These are phyloP conservation scores for Bruguiera gymnorhiza DNA, from an alignment of 345 rosid species.

Conservation along the genomic window DNA sequence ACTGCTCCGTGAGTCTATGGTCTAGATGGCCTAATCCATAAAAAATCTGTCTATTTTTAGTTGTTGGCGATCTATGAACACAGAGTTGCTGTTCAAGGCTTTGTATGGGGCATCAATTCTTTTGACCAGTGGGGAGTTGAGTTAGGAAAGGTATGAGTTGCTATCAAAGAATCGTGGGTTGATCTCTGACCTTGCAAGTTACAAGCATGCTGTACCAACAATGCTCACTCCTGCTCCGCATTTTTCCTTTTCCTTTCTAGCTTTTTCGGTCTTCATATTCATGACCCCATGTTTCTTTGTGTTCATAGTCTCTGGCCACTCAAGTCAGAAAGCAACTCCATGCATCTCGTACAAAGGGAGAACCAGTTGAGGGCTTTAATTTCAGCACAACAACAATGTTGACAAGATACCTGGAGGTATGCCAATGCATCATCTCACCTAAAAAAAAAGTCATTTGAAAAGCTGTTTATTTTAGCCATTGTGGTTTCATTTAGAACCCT, in stretches of 20 bases:
- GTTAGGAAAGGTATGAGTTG: constrained; percentile 71
- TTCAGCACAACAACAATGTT: constrained; percentile 72
- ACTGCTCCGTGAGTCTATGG: background rate
- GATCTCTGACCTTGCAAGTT: background rate
- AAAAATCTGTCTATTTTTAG: constrained; percentile 33
- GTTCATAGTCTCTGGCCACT: constrained; percentile 66
- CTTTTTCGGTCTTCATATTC: background rate
- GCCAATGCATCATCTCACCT: background rate
- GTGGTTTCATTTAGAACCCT: background rate
- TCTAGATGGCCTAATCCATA: background rate
- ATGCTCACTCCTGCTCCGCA: background rate
- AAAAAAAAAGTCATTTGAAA: background rate
- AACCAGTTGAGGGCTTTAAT: constrained; percentile 73
- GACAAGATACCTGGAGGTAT: constrained; percentile 74
- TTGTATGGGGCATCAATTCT: constrained; percentile 95
- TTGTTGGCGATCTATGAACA: constrained; percentile 90
- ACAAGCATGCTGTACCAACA: background rate
- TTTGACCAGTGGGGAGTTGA: constrained; percentile 99
- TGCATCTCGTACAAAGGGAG: constrained; percentile 64
- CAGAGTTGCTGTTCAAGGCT: constrained; percentile 93
- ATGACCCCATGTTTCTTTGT: constrained; percentile 5
- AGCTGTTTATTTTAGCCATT: constrained; percentile 2
- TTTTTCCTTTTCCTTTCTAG: background rate
- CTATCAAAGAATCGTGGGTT: background rate
- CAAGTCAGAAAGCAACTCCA: constrained; percentile 88